Evolutionary conservation across 805 yeast genomes (phyloP).

Genomic region (Hanseniaspora singularis): DNA sequence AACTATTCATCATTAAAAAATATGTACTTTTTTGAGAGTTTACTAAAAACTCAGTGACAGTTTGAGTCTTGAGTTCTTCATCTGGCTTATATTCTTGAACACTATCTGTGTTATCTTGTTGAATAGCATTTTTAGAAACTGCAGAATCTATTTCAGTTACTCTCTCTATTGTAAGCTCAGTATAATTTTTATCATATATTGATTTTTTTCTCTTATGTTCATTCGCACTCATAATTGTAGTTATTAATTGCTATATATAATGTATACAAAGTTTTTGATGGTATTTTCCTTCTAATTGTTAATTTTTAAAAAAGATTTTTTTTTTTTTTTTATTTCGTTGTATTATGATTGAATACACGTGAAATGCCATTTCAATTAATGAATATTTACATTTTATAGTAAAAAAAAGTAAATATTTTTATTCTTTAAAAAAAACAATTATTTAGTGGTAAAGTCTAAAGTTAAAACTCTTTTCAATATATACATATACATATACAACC

Average conservation of each 20-base stretch:
- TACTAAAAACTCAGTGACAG: background rate
- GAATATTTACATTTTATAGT: too few species aligned
- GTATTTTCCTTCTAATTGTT: too few species aligned
- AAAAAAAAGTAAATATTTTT: too few species aligned
- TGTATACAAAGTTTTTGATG: too few species aligned
- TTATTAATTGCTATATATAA: background rate
- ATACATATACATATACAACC: too few species aligned
- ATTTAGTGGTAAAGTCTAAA: too few species aligned
- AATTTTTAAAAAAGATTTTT: too few species aligned
- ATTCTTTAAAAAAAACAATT: too few species aligned
- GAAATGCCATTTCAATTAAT: too few species aligned
- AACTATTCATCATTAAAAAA: slow-evolving; percentile 24
- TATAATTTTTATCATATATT: slow-evolving; percentile 11
- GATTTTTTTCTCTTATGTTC: background rate
- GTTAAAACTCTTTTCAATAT: too few species aligned
- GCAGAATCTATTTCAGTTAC: slow-evolving; percentile 14
- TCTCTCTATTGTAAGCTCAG: slow-evolving; percentile 11
- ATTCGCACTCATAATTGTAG: background rate
- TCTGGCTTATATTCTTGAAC: background rate
- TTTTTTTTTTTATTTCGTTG: too few species aligned
- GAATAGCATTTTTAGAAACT: background rate
- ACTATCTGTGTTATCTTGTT: background rate
- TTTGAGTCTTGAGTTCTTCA: background rate
- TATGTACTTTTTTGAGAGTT: slow-evolving; percentile 25
- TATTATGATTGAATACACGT: too few species aligned